Evolutionary conservation across 164 flowering plant genomes (phyloP).

Genomic region (Magnolia changhungtana): DNA sequence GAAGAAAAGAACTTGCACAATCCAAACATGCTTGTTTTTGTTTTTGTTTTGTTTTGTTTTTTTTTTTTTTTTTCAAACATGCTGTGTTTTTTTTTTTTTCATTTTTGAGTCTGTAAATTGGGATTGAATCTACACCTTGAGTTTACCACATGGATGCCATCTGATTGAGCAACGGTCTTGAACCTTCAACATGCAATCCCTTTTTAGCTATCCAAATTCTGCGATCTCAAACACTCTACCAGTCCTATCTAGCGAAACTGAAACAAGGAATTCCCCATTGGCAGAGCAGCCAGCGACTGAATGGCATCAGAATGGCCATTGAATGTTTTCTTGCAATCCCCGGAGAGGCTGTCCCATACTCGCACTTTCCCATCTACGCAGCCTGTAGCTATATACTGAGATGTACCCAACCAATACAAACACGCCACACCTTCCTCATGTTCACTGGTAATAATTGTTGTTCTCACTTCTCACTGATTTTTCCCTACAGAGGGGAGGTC

Average conservation of each 20-base stretch:
- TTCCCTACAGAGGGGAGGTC: background rate
- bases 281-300: constrained; percentile 60
- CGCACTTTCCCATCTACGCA: constrained; percentile 68
- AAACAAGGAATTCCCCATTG: constrained; percentile 55
- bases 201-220: constrained; percentile 27
- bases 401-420: constrained; percentile 69
- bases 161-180: background rate
- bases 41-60: no score
- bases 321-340: constrained; percentile 57
- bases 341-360: constrained; percentile 86
- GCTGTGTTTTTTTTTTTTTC: no score
- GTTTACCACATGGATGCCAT: background rate
- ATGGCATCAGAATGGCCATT: constrained; percentile 62
- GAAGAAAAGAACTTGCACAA: no score
- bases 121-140: no score
- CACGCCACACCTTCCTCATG: constrained; percentile 68
- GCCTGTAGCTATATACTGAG: constrained; percentile 68
- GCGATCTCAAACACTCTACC: constrained; percentile 78
- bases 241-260: constrained; percentile 66
- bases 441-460: no score
- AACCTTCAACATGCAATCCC: background rate
- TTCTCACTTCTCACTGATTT: no score
- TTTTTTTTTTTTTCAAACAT: no score
- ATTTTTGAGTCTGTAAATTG: no score
- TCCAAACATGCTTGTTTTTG: no score